Evolutionary conservation across 768 basidiomycete species (phyloP).

Genomic region (Hygrocybe coccinea): DNA sequence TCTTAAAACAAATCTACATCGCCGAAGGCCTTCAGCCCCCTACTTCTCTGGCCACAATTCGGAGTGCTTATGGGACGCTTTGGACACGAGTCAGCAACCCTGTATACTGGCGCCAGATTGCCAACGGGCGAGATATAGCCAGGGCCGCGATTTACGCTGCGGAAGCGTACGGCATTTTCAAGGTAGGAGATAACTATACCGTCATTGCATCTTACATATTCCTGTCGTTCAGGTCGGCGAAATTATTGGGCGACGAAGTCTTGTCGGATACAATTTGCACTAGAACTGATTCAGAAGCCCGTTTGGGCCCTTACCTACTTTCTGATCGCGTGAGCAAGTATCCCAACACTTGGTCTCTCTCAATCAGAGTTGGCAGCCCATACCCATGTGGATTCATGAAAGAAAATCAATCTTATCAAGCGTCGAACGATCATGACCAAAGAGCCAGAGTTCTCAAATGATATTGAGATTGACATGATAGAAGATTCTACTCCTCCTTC

Average conservation of each 20-base stretch:
- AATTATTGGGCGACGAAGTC: constrained; percentile 73
- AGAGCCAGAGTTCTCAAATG: background rate
- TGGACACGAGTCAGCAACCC: constrained; percentile 56
- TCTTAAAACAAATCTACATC: constrained; percentile 70
- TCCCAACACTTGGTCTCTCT: too few relatives aligned
- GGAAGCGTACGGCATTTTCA: constrained; percentile 89
- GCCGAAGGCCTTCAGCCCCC: constrained; percentile 73
- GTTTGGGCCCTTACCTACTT: too few relatives aligned
- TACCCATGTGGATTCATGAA: too few relatives aligned
- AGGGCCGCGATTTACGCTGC: constrained; percentile 69
- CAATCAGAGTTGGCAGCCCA: too few relatives aligned
- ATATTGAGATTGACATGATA: too few relatives aligned
- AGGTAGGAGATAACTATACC: constrained; percentile 40
- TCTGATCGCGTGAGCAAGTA: too few relatives aligned
- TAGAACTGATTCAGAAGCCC: constrained; percentile 22
- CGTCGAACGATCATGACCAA: too few relatives aligned
- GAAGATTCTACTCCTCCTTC: constrained; percentile 60
- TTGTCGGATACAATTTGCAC: constrained; percentile 73
- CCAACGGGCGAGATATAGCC: constrained; percentile 60
- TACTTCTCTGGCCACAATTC: constrained; percentile 46
- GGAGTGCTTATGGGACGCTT: constrained; percentile 57
- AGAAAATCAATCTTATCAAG: too few relatives aligned
- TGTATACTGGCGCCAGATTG: constrained; percentile 56
- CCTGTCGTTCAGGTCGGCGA: constrained; percentile 64
- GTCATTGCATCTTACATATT: background rate